Evolutionary conservation across 441 rosid species (phyloP), one percentile per base, ranked within the genome.

Genomic region (Euphorbia corollata): DNA sequence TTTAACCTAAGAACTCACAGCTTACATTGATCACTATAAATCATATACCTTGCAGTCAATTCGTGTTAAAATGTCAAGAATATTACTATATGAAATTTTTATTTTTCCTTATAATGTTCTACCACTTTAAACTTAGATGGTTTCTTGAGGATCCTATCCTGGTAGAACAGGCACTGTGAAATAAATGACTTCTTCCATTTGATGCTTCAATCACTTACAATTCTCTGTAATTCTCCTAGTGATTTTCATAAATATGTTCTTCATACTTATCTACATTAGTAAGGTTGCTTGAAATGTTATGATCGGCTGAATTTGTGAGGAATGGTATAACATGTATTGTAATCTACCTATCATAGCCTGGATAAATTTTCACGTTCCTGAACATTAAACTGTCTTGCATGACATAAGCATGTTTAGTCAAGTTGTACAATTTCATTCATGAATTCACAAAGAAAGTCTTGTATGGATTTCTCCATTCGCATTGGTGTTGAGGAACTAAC

Each of bases 401-500:
- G 13, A 16, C 54, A 22, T 63, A 22, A 58, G 62, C 62, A 56
- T 67, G 39, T 67, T 67, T 38, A 55, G 23, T 65, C 2, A 12
- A 36, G 54, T 43, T 39, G 53, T 53, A 16, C n/a, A 57, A 0
- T 23, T 69, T 69, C 54, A 20, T 50, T 10, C 6, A 16, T 38
- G 51, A 45, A 24, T 11, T 36, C 36, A 48, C 24, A 57, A 22
- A 12, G 48, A 57, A 5, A 22, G 20, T 61, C 24, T 20, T 16
- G 12, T 27, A 5, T 69, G 54, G 34, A 24, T 60, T 48, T 51
- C 36, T 1, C 32, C 32, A 36, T 36, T 8, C 9, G 23, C 13
- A 8, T 59, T 51, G 30, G 48, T 7, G 53, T 39, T 57, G 43
- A 64, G 61, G 65, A 23, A 36, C 60, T 71, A 59, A 71, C 50